These are phyloP conservation scores for Calendula officinalis DNA, from an alignment of 129 eudicot species.

Conservation along the genomic window DNA sequence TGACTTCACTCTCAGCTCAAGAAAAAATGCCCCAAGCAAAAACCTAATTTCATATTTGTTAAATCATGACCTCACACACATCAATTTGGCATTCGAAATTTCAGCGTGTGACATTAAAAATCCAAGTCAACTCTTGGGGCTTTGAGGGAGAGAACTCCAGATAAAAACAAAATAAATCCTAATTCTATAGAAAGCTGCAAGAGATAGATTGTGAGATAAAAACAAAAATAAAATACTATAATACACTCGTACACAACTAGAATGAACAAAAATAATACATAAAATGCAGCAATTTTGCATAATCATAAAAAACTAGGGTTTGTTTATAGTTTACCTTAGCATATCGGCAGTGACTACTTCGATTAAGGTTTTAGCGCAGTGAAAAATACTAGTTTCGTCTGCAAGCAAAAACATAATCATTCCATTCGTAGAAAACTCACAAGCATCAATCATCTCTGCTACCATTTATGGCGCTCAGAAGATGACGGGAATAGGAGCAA, in stretches of 20 bases:
- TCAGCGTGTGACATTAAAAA: neutral
- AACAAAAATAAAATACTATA: neutral
- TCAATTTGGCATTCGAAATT: slow-evolving; percentile 1
- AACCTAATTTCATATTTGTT: neutral
- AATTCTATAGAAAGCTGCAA: neutral
- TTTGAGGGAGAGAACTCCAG: slow-evolving; percentile 10
- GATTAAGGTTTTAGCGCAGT: slow-evolving; percentile 25
- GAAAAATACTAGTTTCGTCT: neutral
- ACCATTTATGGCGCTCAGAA: slow-evolving; percentile 4
- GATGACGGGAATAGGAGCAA: slow-evolving; percentile 5
- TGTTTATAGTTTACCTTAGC: slow-evolving; percentile 24
- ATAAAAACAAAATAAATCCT: neutral
- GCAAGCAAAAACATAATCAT: slow-evolving; percentile 15
- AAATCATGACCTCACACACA: neutral
- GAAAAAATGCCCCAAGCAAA: neutral
- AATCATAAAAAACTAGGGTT: slow-evolving; percentile 20
- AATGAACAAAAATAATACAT: neutral
- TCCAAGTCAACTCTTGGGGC: slow-evolving; percentile 15
- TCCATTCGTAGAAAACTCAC: neutral
- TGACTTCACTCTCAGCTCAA: slow-evolving; percentile 11
- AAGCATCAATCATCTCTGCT: slow-evolving; percentile 5
- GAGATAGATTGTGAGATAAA: neutral
- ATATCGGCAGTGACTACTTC: slow-evolving; percentile 15
- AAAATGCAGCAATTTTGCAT: slow-evolving; percentile 24
- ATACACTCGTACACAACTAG: slow-evolving; percentile 6